A percentile compares a stretch with the other conserved stretches of the same genome.
phyloP scores from a whole-genome alignment of 2,329 filamentous ascomycete genomes.

The Fusarium paranaense region DNA sequence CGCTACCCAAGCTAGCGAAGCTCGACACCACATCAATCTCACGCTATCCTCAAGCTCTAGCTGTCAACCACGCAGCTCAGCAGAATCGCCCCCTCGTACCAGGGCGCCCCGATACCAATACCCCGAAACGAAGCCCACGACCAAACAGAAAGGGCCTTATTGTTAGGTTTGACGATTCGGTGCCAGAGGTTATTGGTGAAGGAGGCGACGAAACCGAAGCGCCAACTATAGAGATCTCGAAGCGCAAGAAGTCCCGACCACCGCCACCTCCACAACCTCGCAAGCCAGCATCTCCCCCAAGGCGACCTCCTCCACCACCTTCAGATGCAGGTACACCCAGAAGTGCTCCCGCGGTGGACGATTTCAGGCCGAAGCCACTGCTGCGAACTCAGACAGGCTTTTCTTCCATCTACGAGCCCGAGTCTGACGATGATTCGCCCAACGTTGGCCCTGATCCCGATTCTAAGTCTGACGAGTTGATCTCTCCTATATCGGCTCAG shows the following conservation, averaged over 20 bases:
- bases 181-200: conserved; percentile 87
- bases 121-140: conserved; percentile 58
- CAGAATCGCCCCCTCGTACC: conserved; percentile 57
- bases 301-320: conserved; percentile 29
- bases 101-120: conserved; percentile 55
- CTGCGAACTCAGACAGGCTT: conserved; percentile 41
- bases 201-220: conserved; percentile 88
- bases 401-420: conserved; percentile 42
- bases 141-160: conserved; percentile 73
- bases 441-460: conserved; percentile 22
- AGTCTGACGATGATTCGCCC: conserved; percentile 35
- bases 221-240: conserved; percentile 78
- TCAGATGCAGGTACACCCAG: conserved; percentile 4
- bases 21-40: conserved; percentile 68
- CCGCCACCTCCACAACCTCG: conserved; percentile 46
- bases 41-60: conserved; percentile 66
- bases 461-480: conserved; percentile 32
- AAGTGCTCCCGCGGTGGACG: conserved; percentile 46
- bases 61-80: conserved; percentile 57
- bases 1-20: conserved; percentile 62
- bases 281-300: conserved; percentile 24
- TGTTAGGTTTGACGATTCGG: conserved; percentile 79
- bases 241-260: conserved; percentile 59
- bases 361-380: conserved; percentile 66
- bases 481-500: conserved; percentile 25